Evolutionary conservation across 345 rosid species (phyloP), one percentile per base, ranked within the genome.

Genomic region (Acer negundo): DNA sequence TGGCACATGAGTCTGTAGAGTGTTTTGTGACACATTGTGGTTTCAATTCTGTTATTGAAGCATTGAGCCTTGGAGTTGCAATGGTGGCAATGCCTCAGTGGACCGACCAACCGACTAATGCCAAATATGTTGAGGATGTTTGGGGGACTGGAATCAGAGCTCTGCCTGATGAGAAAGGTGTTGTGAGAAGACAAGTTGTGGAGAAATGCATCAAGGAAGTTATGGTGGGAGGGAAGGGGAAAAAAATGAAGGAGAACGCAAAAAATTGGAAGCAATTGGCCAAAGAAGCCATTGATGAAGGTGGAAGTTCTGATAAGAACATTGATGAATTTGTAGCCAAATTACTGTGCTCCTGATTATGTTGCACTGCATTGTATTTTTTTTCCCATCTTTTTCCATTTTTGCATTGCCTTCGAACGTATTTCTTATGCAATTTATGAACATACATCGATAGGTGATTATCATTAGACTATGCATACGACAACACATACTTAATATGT

Each of bases 1-100:
- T 87, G 23, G 44, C 79, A 6, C 80, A 83, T 12, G 76, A 81
- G 5, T 58, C 82, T 6, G 47, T 77, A 0, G 87, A 89, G 15
- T 86, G 91, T 62, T 88, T 88, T 22, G 24, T 88, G 12, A 86
- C 88, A 0, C 91, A 86, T n/a, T 80, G 87, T 28, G 91, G 91
- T 10, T 80, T 78, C 63, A 88, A 81, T 76, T 88, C 89, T 1
- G 71, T 70, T 0, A 7, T 81, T 8, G 91, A 88, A 77, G 87
- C 87, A 1, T 44, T 88, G 72, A 53, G 91, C 67, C 73, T 88
- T 47, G 88, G 85, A 17, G 87, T 86, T 17, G 89, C 87, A 24
- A 70, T 86, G 74, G 85, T 84, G 74, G 87, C 79, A 3, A 59
- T 86, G 79, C 89, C 89, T 0, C 89, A 81, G n/a, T 86, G 91